Evolutionary conservation across 2,329 filamentous ascomycete genomes (phyloP).

Genomic region (Pseudopyricularia cyperi): DNA sequence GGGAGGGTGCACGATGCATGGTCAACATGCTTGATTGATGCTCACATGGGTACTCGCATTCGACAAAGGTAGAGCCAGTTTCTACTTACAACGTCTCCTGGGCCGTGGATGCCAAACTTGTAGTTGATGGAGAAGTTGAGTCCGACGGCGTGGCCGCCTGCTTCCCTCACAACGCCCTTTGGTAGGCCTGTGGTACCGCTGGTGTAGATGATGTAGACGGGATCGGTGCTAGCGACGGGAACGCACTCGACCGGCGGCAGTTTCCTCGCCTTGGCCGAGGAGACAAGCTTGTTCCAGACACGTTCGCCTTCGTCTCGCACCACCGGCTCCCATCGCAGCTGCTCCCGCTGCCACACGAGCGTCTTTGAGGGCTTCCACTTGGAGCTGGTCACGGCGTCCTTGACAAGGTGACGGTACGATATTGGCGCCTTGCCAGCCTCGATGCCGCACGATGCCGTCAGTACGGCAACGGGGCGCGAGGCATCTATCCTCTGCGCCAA

Average conservation of each 20-base stretch:
- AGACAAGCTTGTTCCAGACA: slow-evolving; percentile 67
- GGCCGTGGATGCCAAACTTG: slow-evolving; percentile 69
- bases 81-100: slow-evolving; percentile 52
- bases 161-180: slow-evolving; percentile 72
- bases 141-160: slow-evolving; percentile 77
- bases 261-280: slow-evolving; percentile 54
- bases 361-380: slow-evolving; percentile 58
- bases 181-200: slow-evolving; percentile 71
- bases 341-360: slow-evolving; percentile 73
- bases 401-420: slow-evolving; percentile 64
- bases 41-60: neutral
- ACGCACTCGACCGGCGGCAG: slow-evolving; percentile 50
- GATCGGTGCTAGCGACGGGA: slow-evolving; percentile 63
- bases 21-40: neutral
- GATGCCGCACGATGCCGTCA: slow-evolving; percentile 87
- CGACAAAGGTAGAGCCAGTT: neutral
- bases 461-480: slow-evolving; percentile 58
- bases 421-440: slow-evolving; percentile 72
- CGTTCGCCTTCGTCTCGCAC: slow-evolving; percentile 54
- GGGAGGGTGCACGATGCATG: neutral
- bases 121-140: slow-evolving; percentile 72
- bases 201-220: slow-evolving; percentile 85
- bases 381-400: slow-evolving; percentile 56
- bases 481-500: slow-evolving; percentile 83
- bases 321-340: slow-evolving; percentile 62